A percentile compares a stretch with the other conserved stretches of the same genome.
Conservation (phyloP, 805 yeast genomes). For the Ogataea pini region DNA sequence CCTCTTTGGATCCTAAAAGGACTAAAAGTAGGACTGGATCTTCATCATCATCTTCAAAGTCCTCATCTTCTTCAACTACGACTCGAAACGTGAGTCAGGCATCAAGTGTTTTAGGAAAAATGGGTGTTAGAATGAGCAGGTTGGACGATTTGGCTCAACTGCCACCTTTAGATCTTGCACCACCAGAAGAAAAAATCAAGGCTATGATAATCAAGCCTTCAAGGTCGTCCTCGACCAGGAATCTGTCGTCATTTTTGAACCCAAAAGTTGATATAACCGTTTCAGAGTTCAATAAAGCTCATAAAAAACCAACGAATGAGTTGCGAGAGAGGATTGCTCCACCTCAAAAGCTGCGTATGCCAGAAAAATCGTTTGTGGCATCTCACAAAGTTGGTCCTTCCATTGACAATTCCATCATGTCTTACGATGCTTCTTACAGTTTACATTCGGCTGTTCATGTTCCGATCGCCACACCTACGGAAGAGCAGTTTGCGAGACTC, state of each 20-base stretch:
- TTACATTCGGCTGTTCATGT: slow-evolving; percentile 36
- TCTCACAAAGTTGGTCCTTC: slow-evolving; percentile 29
- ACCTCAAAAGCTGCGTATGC: background rate
- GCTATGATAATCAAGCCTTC: slow-evolving; percentile 17
- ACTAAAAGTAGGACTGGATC: background rate
- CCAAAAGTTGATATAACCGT: slow-evolving; percentile 17
- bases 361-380: slow-evolving; percentile 10
- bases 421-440: slow-evolving; percentile 32
- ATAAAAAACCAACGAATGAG: background rate
- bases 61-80: background rate
- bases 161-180: slow-evolving; percentile 1
- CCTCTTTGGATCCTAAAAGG: slow-evolving; percentile 29
- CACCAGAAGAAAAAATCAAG: slow-evolving; percentile 3
- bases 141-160: slow-evolving; percentile 22
- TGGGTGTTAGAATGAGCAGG: slow-evolving; percentile 31
- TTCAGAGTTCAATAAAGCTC: slow-evolving; percentile 22
- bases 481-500: slow-evolving; percentile 20
- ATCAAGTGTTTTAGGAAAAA: slow-evolving; percentile 24
- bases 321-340: background rate
- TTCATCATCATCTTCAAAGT: background rate
- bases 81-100: slow-evolving; percentile 17
- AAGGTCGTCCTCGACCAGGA: slow-evolving; percentile 31
- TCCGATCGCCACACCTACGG: slow-evolving; percentile 28
- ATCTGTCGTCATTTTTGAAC: slow-evolving; percentile 27
- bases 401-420: slow-evolving; percentile 26